Conservation (phyloP, 306 rosid genomes). For the Dryas octopetala region DNA sequence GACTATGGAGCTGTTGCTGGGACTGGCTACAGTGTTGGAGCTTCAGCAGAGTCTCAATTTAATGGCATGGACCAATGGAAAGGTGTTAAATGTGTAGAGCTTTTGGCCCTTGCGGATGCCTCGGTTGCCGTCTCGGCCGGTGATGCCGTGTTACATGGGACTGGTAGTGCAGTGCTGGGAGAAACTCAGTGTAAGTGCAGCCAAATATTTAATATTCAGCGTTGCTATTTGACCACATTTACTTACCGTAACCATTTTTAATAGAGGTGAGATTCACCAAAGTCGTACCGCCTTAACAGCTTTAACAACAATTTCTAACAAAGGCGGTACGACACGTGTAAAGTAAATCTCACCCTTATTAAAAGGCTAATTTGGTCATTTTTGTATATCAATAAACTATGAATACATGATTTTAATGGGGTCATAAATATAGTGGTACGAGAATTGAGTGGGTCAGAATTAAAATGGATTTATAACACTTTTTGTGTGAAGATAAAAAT, state of each 20-base stretch:
- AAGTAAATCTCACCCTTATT: too few species aligned
- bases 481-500: too few species aligned
- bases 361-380: too few species aligned
- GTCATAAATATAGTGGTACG: too few species aligned
- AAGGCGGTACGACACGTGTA: too few species aligned
- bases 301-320: too few species aligned
- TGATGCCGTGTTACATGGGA: neutral
- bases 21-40: neutral
- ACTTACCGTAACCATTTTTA: neutral
- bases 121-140: neutral
- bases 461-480: too few species aligned
- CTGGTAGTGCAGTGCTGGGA: neutral
- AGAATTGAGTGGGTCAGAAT: too few species aligned
- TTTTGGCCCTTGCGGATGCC: conserved; percentile 16
- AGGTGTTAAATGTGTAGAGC: conserved; percentile 10
- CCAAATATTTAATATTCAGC: neutral
- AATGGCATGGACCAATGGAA: neutral
- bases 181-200: conserved; percentile 13
- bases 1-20: conserved; percentile 1
- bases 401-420: too few species aligned
- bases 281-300: too few species aligned
- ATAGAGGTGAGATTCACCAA: too few species aligned
- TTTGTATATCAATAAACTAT: too few species aligned
- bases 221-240: neutral
- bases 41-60: neutral